Evolutionary conservation across 495 filamentous ascomycete genomes (phyloP).

Genomic region (Thermochaetoides thermophila): DNA sequence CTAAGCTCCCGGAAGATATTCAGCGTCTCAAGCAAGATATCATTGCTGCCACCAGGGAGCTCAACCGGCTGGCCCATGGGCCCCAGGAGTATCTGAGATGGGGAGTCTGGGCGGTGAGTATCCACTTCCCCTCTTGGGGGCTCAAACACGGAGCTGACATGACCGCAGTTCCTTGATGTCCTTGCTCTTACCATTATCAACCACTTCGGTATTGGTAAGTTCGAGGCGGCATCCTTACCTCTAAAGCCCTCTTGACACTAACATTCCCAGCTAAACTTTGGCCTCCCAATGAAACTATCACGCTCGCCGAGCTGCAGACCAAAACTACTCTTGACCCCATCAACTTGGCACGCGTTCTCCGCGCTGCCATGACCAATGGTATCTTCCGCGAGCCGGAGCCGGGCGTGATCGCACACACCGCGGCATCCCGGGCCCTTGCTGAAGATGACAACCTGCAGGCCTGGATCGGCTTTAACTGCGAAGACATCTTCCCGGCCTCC

Average conservation of each 20-base stretch:
- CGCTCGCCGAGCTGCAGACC: slow-evolving; percentile 28
- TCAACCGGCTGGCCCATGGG: slow-evolving; percentile 25
- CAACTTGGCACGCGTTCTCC: slow-evolving; percentile 37
- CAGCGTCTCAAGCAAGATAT: slow-evolving; percentile 21
- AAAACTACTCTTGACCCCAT: slow-evolving; percentile 26
- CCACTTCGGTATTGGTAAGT: slow-evolving; percentile 25
- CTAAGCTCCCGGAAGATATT: slow-evolving; percentile 25
- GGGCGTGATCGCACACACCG: slow-evolving; percentile 38
- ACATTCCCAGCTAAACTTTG: slow-evolving; percentile 22
- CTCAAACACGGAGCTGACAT: not conserved
- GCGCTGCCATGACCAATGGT: slow-evolving; percentile 39
- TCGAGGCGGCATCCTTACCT: not conserved
- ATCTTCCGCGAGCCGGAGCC: slow-evolving; percentile 40
- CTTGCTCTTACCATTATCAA: slow-evolving; percentile 25
- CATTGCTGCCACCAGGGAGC: slow-evolving; percentile 24
- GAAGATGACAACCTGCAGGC: slow-evolving; percentile 27
- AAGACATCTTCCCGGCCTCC: slow-evolving; percentile 36
- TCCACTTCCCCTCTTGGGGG: not conserved
- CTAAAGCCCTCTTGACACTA: slow-evolving; percentile 2
- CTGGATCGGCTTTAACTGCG: slow-evolving; percentile 37
- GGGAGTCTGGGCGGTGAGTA: slow-evolving; percentile 26
- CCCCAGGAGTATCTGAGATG: slow-evolving; percentile 27
- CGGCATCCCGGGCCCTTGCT: slow-evolving; percentile 30
- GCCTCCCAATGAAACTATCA: slow-evolving; percentile 23
- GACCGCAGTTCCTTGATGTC: slow-evolving; percentile 23